A percentile compares a stretch with the other conserved stretches of the same genome.
These are phyloP conservation scores for Rosa lucieae DNA, from an alignment of 306 rosid genomes.

Conservation along the genomic window DNA sequence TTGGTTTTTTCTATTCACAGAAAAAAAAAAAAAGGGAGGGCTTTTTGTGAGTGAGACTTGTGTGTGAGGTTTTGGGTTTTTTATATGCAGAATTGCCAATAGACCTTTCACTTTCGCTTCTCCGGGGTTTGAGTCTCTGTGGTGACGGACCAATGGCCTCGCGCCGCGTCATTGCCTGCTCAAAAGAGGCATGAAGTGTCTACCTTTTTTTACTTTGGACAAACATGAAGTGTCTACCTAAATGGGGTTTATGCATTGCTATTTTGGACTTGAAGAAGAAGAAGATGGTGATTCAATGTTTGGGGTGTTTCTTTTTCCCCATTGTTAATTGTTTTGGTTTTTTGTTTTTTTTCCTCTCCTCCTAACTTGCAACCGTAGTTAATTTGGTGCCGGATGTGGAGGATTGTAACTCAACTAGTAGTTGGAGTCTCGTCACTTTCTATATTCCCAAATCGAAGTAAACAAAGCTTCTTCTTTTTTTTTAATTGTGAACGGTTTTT, in stretches of 20 bases:
- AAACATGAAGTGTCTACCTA: neutral
- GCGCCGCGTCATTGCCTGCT: neutral
- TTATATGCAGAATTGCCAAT: neutral
- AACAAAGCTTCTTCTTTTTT: neutral
- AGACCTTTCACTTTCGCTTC: neutral
- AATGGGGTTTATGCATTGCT: neutral
- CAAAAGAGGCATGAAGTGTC: neutral
- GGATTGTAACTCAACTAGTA: neutral
- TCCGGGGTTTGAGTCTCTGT: neutral
- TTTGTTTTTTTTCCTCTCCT: neutral
- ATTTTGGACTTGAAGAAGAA: neutral
- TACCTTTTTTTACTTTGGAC: too few relatives aligned
- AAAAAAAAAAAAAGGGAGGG: neutral
- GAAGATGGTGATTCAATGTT: neutral
- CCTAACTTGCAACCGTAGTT: neutral
- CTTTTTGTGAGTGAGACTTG: neutral
- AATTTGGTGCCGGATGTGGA: neutral
- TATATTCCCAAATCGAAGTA: neutral
- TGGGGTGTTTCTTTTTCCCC: neutral
- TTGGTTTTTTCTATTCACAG: constrained; percentile 1
- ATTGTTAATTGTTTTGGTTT: neutral
- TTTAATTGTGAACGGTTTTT: neutral
- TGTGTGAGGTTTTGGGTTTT: neutral
- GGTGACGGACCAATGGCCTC: neutral
- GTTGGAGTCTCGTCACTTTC: neutral